Conservation (phyloP, 495 filamentous ascomycete species). For the Aspergillus olivimuriae region DNA sequence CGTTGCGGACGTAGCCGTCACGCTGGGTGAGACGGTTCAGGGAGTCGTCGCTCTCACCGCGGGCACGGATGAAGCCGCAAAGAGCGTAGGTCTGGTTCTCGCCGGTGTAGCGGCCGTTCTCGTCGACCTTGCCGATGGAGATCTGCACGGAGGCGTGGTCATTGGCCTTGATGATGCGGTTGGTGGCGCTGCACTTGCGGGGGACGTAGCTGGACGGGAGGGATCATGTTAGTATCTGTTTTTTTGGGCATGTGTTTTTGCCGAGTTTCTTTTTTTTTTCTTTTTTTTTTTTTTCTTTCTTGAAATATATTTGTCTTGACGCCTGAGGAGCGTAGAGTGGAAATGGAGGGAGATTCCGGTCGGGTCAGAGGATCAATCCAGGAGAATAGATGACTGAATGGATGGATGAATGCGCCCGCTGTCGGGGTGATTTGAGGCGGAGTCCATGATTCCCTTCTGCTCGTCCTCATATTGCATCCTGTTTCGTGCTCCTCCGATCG, state of each 20-base stretch:
- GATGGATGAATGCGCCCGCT: no score
- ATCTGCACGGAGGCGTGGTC: conserved; percentile 93
- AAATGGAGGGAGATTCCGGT: no score
- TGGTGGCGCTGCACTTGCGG: conserved; percentile 93
- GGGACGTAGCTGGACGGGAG: conserved; percentile 75
- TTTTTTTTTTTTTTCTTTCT: background rate
- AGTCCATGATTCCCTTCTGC: no score
- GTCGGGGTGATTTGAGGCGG: no score
- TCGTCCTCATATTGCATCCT: no score
- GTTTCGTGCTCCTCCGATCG: background rate
- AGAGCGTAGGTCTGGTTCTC: conserved; percentile 97
- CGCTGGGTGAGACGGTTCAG: conserved; percentile 92
- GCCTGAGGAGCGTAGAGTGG: no score
- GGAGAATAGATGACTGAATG: no score
- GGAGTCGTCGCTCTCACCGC: conserved; percentile 96
- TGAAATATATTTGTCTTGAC: no score
- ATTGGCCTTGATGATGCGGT: conserved; percentile 99
- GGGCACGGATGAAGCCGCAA: conserved; percentile 94
- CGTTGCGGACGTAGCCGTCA: conserved; percentile 92
- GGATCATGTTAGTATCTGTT: conserved; percentile 16
- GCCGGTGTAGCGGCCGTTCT: conserved; percentile 91
- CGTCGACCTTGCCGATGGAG: conserved; percentile 85
- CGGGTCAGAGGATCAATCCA: no score
- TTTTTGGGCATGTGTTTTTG: conserved; percentile 1
- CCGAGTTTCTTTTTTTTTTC: background rate